These are phyloP conservation scores for Capsella bursapastoris DNA, from an alignment of 345 rosid species.

Conservation along the genomic window DNA sequence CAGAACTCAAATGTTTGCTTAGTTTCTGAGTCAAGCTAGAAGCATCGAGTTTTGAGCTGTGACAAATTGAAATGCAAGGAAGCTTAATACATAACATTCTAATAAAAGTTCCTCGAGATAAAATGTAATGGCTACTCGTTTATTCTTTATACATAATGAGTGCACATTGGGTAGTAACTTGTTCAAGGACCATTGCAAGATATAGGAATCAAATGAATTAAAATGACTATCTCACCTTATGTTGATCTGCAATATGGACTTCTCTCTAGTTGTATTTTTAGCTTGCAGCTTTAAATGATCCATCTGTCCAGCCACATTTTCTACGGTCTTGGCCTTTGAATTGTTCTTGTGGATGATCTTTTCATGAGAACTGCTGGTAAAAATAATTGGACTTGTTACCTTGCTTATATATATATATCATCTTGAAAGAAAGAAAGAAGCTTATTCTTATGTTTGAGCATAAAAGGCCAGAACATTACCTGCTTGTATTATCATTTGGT, in stretches of 20 bases:
- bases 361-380: conserved; percentile 29
- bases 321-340: conserved; percentile 36
- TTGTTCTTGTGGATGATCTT: conserved; percentile 46
- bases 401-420: conserved; percentile 12
- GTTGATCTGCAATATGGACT: conserved; percentile 45
- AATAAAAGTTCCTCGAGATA: not conserved
- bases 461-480: conserved; percentile 42
- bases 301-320: conserved; percentile 42
- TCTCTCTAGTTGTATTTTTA: conserved; percentile 46
- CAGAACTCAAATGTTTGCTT: conserved; percentile 46
- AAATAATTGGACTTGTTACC: conserved; percentile 12
- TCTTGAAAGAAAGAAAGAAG: conserved; percentile 24
- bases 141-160: not conserved
- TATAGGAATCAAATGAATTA: not conserved
- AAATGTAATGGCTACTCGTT: not conserved
- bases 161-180: not conserved
- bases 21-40: conserved; percentile 50
- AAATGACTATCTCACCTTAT: conserved; percentile 46
- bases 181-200: conserved; percentile 1
- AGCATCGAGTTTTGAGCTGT: conserved; percentile 53
- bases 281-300: conserved; percentile 48
- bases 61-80: conserved; percentile 30
- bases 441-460: conserved; percentile 16
- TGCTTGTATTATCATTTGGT: conserved; percentile 38
- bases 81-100: conserved; percentile 13